These are phyloP conservation scores for Ophiocordyceps sinensis DNA, from an alignment of 2,329 filamentous ascomycete species.

Conservation along the genomic window DNA sequence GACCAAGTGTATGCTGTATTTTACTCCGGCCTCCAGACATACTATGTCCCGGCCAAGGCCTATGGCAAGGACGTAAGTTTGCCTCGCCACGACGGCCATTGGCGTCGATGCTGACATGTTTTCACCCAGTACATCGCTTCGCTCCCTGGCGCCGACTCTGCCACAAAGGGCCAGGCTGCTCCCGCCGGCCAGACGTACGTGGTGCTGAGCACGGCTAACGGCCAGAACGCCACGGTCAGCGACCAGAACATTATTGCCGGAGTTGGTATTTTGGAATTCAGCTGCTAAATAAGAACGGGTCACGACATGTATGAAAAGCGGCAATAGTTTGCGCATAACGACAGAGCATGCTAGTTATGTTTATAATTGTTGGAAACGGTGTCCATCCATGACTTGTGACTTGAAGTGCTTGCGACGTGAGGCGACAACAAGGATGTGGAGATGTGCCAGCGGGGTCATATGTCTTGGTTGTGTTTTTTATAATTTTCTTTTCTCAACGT, in stretches of 20 bases:
- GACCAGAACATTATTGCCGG: slow-evolving; percentile 20
- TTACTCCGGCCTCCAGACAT: slow-evolving; percentile 7
- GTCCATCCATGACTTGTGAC: too few species aligned
- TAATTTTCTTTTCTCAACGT: too few species aligned
- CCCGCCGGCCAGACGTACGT: slow-evolving; percentile 18
- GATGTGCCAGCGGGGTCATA: too few species aligned
- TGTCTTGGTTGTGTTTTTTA: too few species aligned
- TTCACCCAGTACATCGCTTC: slow-evolving; percentile 5
- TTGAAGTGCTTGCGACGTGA: too few species aligned
- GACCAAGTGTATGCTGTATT: slow-evolving; percentile 4
- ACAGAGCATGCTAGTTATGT: not conserved
- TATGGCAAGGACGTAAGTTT: slow-evolving; percentile 1
- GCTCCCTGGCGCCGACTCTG: slow-evolving; percentile 4
- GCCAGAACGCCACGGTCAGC: slow-evolving; percentile 8
- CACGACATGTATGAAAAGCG: not conserved
- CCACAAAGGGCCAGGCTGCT: slow-evolving; percentile 2
- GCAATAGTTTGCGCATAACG: not conserved
- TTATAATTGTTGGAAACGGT: too few species aligned
- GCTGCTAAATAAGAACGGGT: not conserved
- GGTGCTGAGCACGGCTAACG: slow-evolving; percentile 19
- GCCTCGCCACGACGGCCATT: not conserved
- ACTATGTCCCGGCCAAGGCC: slow-evolving; percentile 5
- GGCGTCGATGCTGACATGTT: not conserved
- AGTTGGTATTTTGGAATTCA: slow-evolving; percentile 17
- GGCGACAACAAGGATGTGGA: too few species aligned